These are phyloP conservation scores for Tothia fuscella DNA, from an alignment of 2,329 filamentous ascomycete species.

Conservation along the genomic window DNA sequence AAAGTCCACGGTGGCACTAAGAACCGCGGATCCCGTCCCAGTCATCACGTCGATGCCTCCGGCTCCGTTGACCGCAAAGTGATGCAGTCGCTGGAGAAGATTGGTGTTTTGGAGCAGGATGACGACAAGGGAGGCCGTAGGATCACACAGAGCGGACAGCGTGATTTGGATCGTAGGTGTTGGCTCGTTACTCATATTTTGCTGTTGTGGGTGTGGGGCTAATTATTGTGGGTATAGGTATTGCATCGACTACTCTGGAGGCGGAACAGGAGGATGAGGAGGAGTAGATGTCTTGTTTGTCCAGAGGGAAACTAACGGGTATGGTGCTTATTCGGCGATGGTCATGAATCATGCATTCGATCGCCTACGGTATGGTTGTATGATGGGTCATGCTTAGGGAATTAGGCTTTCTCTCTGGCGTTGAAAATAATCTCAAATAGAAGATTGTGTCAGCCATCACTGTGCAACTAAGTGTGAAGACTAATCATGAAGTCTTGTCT, in stretches of 20 bases:
- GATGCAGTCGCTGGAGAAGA: slow-evolving; percentile 97
- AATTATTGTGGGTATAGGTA: too few species aligned
- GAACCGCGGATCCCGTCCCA: slow-evolving; percentile 89
- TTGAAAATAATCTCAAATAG: neutral
- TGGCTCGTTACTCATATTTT: neutral
- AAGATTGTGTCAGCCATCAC: neutral
- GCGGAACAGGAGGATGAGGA: slow-evolving; percentile 12
- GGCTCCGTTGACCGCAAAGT: slow-evolving; percentile 96
- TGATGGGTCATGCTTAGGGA: too few species aligned
- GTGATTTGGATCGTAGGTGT: slow-evolving; percentile 74
- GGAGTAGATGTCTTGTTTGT: slow-evolving; percentile 9
- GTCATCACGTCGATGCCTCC: slow-evolving; percentile 89
- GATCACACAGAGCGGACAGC: slow-evolving; percentile 96
- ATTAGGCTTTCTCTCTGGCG: neutral
- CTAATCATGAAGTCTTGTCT: neutral
- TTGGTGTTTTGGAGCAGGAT: slow-evolving; percentile 92
- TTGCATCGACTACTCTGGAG: slow-evolving; percentile 10
- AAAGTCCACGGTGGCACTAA: slow-evolving; percentile 86
- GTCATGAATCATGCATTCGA: neutral
- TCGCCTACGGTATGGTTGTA: neutral
- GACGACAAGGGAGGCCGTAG: slow-evolving; percentile 97
- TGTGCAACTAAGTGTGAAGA: neutral
- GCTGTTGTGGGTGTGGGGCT: neutral
- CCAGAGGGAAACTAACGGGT: neutral
- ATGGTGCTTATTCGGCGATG: neutral